Evolutionary conservation across 1,139 yeast species (phyloP).

Genomic region (Hyphopichia khmerensis): DNA sequence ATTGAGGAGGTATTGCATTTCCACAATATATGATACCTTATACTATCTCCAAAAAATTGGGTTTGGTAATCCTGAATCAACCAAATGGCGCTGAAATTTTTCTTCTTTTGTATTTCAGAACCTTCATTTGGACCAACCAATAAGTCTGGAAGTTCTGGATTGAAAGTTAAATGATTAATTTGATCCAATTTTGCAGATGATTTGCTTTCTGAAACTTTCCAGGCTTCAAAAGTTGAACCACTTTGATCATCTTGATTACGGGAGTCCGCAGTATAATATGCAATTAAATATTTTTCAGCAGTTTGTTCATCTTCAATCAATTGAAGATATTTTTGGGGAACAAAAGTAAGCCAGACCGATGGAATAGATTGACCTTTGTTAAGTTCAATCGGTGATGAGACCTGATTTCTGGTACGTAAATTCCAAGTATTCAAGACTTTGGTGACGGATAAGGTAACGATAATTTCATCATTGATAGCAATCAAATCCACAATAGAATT

Average conservation of each 20-base stretch:
- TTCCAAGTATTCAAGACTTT: conserved; percentile 60
- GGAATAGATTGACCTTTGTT: conserved; percentile 10
- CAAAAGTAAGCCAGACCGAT: conserved; percentile 28
- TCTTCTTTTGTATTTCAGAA: neutral
- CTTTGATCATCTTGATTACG: conserved; percentile 11
- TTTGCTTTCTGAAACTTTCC: conserved; percentile 20
- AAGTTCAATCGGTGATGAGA: conserved; percentile 14
- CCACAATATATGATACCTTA: conserved; percentile 48
- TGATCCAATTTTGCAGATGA: conserved; percentile 19
- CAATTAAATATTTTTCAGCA: conserved; percentile 14
- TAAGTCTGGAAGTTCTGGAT: conserved; percentile 25
- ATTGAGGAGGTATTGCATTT: conserved; percentile 61
- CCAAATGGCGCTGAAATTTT: conserved; percentile 47
- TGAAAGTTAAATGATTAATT: conserved; percentile 22
- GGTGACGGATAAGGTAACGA: conserved; percentile 41
- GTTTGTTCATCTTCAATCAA: conserved; percentile 8
- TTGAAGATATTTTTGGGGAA: conserved; percentile 33
- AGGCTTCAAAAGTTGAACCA: conserved; percentile 23
- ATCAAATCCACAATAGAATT: conserved; percentile 33
- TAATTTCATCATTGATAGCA: conserved; percentile 9
- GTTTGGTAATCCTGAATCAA: conserved; percentile 38
- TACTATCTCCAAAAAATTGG: conserved; percentile 23
- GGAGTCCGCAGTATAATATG: conserved; percentile 11
- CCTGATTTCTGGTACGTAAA: conserved; percentile 30
- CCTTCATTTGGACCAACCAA: neutral